Base-by-base conservation (phyloP, 106 monocot genomes). In the Hemerocallis citrina region DNA sequence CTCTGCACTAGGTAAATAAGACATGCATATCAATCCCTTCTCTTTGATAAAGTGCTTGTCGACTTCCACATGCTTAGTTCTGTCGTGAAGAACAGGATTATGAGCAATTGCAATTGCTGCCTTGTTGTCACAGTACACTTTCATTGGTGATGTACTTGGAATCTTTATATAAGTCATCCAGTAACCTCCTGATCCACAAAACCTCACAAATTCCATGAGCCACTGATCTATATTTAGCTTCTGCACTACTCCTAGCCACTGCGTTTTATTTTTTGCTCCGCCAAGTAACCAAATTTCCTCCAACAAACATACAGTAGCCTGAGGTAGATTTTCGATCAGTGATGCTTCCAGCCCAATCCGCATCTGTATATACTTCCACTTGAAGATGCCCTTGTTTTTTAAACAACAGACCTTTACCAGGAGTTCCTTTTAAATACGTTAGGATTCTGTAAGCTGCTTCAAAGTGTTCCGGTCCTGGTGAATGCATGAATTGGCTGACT, bases 181-280 rank as follows among this genome's bases (percentile, higher is more conserved):
- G n/a, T 23, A 50, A 23, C 19, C 49, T 50, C 23, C 19, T 50
- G 19, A 50, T 50, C 49, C 49, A 50, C n/a, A 50, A 7, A 1
- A 17, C 49, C n/a, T 50, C 49, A 50, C 49, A 50, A 7, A 50
- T 50, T 50, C 49, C 23, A 50, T 50, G 10, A 11, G 49, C 49
- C 12, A 50, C 49, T 50, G 49, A 17, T 50, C 49, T 50, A 23
- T 16, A 21, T 7, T 49, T n/a, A 13, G 48, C 48, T 49, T 49
- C 48, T 20, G 23, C 49, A 50, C 10, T 50, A 8, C 49, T 50
- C 7, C 21, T 50, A 20, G 49, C 23, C 7, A 50, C 39, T 14
- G 14, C 39, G 14, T 14, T 39, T 39, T 39, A 3, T 39, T 39
- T 50, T 4, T 20, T 50, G 49, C 49, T 50, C n/a, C 23, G 23